These are phyloP conservation scores for Sporothrix mexicana DNA, from an alignment of 2,329 filamentous ascomycete species.

Conservation along the genomic window DNA sequence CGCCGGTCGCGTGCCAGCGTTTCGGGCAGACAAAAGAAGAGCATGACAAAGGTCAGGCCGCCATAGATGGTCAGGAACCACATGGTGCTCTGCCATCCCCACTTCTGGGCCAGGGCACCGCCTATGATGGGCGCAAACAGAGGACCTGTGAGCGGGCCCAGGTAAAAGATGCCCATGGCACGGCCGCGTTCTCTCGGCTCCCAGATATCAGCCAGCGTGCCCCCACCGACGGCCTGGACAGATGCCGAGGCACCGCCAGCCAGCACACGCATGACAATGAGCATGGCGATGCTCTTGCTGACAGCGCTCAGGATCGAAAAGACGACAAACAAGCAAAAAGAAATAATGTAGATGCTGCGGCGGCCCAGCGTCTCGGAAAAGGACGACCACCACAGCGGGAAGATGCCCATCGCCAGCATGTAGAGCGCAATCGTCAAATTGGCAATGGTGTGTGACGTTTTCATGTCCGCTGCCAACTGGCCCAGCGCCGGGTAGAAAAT, in stretches of 20 bases:
- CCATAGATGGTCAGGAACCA: constrained; percentile 80
- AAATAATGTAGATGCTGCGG: constrained; percentile 77
- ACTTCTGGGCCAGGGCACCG: constrained; percentile 69
- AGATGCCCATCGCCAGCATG: constrained; percentile 83
- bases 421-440: constrained; percentile 81
- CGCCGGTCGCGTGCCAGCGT: constrained; percentile 55
- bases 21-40: constrained; percentile 69
- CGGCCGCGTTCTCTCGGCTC: constrained; percentile 71
- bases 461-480: constrained; percentile 66
- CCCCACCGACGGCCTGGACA: constrained; percentile 82
- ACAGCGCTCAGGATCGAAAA: constrained; percentile 74
- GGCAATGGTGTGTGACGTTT: constrained; percentile 67
- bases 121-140: constrained; percentile 78
- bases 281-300: constrained; percentile 73
- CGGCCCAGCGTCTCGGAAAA: constrained; percentile 77
- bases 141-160: constrained; percentile 77
- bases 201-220: constrained; percentile 84
- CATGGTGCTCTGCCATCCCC: constrained; percentile 77
- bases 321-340: constrained; percentile 73
- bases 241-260: constrained; percentile 78
- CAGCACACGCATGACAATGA: constrained; percentile 75
- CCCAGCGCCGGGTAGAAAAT: constrained; percentile 80
- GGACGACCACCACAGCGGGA: constrained; percentile 85
- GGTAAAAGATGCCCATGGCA: constrained; percentile 84
- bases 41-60: constrained; percentile 58